A percentile compares a stretch with the other conserved stretches of the same genome.
phyloP scores from a whole-genome alignment of 169 alveolate genomes.

The Eimeria mitis region DNA sequence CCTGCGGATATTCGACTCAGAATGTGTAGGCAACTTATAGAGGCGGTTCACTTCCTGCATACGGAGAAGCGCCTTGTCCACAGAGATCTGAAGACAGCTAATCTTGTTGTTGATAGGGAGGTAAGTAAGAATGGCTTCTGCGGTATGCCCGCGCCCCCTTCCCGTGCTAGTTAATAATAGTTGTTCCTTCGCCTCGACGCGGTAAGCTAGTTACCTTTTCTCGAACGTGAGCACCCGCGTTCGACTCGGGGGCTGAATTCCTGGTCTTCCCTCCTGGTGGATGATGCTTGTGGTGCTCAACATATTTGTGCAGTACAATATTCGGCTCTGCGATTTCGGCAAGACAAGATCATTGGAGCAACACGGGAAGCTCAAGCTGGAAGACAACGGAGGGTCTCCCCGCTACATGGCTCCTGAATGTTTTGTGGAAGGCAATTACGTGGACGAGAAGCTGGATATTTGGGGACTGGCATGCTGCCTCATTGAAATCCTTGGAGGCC shows the following conservation, averaged over 20 bases:
- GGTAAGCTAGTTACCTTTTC: neutral
- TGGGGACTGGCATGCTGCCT: slow-evolving; percentile 92
- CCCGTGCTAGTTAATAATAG: neutral
- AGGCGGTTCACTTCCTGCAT: slow-evolving; percentile 88
- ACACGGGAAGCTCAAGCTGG: slow-evolving; percentile 86
- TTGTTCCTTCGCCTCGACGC: neutral
- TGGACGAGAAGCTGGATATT: slow-evolving; percentile 89
- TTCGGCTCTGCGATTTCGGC: slow-evolving; percentile 91
- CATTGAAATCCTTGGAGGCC: slow-evolving; percentile 89
- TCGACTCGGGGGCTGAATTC: slow-evolving; percentile 1
- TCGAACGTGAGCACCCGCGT: neutral
- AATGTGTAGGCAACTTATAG: slow-evolving; percentile 86
- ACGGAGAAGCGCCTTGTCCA: slow-evolving; percentile 86
- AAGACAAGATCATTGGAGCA: slow-evolving; percentile 87
- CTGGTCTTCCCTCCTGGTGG: neutral
- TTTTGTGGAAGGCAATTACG: slow-evolving; percentile 86
- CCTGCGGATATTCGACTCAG: slow-evolving; percentile 86
- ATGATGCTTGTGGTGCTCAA: neutral
- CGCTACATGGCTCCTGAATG: slow-evolving; percentile 93
- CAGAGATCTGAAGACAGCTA: slow-evolving; percentile 90
- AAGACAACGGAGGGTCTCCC: slow-evolving; percentile 92
- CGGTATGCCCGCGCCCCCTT: neutral
- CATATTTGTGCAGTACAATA: slow-evolving; percentile 80
- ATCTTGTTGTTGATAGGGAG: slow-evolving; percentile 86
- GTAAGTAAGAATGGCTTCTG: slow-evolving; percentile 58